Conservation (phyloP, 495 filamentous ascomycete genomes). For the Amniculicola lignicola region DNA sequence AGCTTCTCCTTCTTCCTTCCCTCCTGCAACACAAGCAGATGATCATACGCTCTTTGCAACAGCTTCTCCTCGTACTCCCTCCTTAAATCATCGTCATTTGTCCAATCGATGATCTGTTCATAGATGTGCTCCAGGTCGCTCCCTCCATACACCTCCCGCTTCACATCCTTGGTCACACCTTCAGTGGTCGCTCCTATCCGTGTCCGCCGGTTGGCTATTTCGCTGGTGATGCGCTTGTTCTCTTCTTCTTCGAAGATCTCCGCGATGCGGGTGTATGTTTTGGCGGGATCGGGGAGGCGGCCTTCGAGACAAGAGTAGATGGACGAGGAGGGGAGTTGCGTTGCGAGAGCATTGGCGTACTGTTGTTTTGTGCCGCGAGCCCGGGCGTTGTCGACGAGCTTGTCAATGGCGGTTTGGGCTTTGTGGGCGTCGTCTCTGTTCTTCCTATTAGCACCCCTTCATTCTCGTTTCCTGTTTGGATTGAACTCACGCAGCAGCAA, state of each 20-base stretch:
- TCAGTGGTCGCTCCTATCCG: constrained; percentile 78
- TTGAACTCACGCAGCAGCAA: constrained; percentile 59
- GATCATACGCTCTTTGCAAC: constrained; percentile 74
- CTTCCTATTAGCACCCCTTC: no score
- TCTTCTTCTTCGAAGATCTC: constrained; percentile 83
- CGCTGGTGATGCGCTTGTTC: constrained; percentile 82
- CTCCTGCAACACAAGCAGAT: constrained; percentile 61
- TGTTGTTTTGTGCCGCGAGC: constrained; percentile 68
- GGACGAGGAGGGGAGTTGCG: constrained; percentile 72
- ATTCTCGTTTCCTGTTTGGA: no score
- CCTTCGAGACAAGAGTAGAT: constrained; percentile 84
- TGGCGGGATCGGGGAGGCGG: constrained; percentile 71
- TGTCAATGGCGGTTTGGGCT: constrained; percentile 79
- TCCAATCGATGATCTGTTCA: constrained; percentile 81
- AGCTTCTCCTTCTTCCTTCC: constrained; percentile 67
- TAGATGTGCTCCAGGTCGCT: constrained; percentile 75
- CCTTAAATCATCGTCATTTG: constrained; percentile 77
- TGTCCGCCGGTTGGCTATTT: constrained; percentile 85
- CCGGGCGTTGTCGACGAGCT: constrained; percentile 66
- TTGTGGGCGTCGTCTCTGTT: constrained; percentile 59
- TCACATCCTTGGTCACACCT: constrained; percentile 82
- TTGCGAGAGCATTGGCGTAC: constrained; percentile 66
- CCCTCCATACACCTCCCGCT: constrained; percentile 69
- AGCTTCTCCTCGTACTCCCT: constrained; percentile 88
- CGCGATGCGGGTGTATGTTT: constrained; percentile 79